Base-by-base conservation (phyloP, 495 filamentous ascomycete species). In the Hypoxylon intermedium region DNA sequence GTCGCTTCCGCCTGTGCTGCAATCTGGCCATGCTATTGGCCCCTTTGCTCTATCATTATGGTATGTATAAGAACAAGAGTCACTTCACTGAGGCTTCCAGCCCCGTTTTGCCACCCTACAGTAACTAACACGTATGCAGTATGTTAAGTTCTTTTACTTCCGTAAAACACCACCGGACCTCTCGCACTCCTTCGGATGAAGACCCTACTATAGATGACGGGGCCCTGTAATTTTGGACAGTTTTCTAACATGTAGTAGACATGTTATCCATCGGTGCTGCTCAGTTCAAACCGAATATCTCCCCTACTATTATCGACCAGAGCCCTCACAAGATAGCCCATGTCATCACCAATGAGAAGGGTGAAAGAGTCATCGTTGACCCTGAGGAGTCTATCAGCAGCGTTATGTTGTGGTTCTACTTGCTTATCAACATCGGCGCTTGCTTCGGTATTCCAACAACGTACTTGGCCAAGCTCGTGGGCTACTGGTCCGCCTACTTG, bases 381-480 rank as follows among this genome's bases (percentile, higher is more conserved):
- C 89, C 90, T 1, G 77, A 83, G 38, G 80, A 89, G 41, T 92
- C 89, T 9, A 82, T 89, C 54, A 87, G 90, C 74, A 81, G 85
- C 38, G 87, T 93, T 52, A 75, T 77, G 75, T 49, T 79, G 47
- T 77, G 74, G 73, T 89, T 89, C 72, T 92, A 92, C 68, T 73
- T 82, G 38, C 85, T 86, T 61, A 89, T 93, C 79, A 93, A 94
- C 74, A 36, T 93, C 43, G 90, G 90, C 79, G 36, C 83, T 84
- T 53, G 85, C 82, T 53, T 77, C 80, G 54, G 77, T 85, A 75
- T 79, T 36, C 71, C 77, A 16, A 77, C 75, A 20, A 69, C 74
- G 0, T 79, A 79, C 43, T 47, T 75, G 5, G 77, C 74, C 38
- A 77, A 75, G 66, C 55, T 76, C 61, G 76, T 86, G 20, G 87